A percentile compares a stretch with the other conserved stretches of the same genome.
Evolutionary conservation across 2,329 filamentous ascomycete species (phyloP).

Genomic region (Fusarium cicatricum): DNA sequence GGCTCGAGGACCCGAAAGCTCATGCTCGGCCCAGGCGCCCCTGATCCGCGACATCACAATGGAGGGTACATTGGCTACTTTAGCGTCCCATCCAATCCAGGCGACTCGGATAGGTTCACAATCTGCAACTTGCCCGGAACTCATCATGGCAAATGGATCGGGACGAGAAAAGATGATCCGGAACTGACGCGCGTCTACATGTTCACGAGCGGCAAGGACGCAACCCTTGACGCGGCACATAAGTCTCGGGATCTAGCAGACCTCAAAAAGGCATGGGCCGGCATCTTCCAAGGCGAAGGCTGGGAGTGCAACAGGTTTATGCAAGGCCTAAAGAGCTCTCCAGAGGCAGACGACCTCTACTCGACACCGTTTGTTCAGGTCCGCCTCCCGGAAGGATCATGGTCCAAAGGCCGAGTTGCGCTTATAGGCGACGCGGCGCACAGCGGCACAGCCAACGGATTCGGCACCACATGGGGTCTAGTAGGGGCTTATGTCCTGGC

Average conservation of each 20-base stretch:
- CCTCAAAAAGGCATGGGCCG: constrained; percentile 5
- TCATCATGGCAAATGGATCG: not conserved
- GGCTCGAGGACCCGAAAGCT: constrained; percentile 14
- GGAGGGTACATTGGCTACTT: constrained; percentile 32
- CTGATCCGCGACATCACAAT: constrained; percentile 15
- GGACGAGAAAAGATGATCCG: constrained; percentile 3
- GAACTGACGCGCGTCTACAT: constrained; percentile 5
- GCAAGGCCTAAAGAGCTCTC: not conserved
- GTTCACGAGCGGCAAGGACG: not conserved
- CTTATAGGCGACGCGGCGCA: not conserved
- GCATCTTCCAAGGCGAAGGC: not conserved
- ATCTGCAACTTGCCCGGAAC: not conserved
- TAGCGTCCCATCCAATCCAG: constrained; percentile 2
- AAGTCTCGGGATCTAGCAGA: constrained; percentile 1
- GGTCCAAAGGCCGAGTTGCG: constrained; percentile 1
- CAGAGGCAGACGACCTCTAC: not conserved
- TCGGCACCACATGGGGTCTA: not conserved
- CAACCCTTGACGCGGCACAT: constrained; percentile 1
- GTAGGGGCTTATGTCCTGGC: not conserved
- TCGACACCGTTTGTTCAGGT: not conserved
- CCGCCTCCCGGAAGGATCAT: constrained; percentile 1
- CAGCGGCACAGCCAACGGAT: not conserved
- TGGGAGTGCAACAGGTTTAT: constrained; percentile 9
- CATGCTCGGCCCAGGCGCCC: constrained; percentile 22
- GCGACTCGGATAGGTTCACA: constrained; percentile 2